phyloP scores from a whole-genome alignment of 108 stramenopile species.

The Nannochloropsis oceanica region DNA sequence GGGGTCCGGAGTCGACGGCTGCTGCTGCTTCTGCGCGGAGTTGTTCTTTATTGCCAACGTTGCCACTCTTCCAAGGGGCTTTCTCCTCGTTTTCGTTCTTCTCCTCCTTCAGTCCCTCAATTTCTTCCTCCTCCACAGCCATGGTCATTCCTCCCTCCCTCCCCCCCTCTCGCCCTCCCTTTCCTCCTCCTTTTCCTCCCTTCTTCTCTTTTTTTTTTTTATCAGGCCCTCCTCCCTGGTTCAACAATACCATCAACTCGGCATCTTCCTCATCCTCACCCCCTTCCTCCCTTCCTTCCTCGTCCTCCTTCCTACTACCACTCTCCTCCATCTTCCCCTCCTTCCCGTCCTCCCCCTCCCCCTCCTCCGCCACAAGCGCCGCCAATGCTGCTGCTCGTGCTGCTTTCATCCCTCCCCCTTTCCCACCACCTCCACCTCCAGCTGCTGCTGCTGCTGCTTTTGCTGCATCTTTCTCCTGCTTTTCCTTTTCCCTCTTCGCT shows the following conservation, averaged over 20 bases:
- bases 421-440: constrained; percentile 19
- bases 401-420: background rate
- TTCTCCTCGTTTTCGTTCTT: too few relatives aligned
- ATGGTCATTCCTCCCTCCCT: background rate
- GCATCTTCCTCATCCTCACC: background rate
- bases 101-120: background rate
- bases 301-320: constrained; percentile 15
- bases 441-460: background rate
- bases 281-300: background rate
- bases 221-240: background rate
- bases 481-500: constrained; percentile 27
- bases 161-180: background rate
- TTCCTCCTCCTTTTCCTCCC: background rate
- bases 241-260: constrained; percentile 38
- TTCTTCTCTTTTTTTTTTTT: constrained; percentile 10
- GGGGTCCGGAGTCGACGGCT: too few relatives aligned
- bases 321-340: background rate
- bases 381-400: background rate
- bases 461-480: constrained; percentile 18
- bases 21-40: too few relatives aligned
- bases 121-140: background rate
- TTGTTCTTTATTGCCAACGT: too few relatives aligned
- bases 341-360: constrained; percentile 30
- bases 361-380: constrained; percentile 41
- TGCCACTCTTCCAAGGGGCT: too few relatives aligned